Evolutionary conservation across 805 yeast species (phyloP).

Genomic region (Wickerhamia fluorescens): DNA sequence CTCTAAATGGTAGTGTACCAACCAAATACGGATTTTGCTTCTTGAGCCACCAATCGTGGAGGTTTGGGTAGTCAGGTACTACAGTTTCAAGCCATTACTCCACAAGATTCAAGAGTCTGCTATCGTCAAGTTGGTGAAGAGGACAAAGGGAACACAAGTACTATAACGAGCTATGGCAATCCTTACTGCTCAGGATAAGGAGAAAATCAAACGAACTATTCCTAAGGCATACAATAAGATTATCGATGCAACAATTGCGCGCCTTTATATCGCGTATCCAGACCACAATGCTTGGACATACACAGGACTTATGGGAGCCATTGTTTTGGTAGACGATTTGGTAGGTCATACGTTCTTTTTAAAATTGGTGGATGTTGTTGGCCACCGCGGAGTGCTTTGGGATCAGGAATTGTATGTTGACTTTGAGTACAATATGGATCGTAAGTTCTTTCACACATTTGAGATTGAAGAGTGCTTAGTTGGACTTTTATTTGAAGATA

Average conservation of each 20-base stretch:
- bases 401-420: constrained; percentile 91
- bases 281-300: constrained; percentile 73
- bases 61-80: too few relatives aligned
- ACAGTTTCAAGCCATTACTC: too few relatives aligned
- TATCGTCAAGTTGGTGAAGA: too few relatives aligned
- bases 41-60: too few relatives aligned
- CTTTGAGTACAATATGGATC: constrained; percentile 86
- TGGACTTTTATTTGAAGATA: constrained; percentile 86
- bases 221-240: constrained; percentile 87
- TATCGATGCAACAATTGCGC: constrained; percentile 83
- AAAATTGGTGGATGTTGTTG: constrained; percentile 79
- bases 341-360: constrained; percentile 93
- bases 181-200: constrained; percentile 58
- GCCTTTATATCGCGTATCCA: constrained; percentile 87
- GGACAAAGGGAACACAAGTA: too few relatives aligned
- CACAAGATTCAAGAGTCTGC: too few relatives aligned
- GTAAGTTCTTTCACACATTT: constrained; percentile 91
- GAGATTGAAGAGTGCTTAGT: constrained; percentile 86
- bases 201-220: constrained; percentile 78
- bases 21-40: too few relatives aligned
- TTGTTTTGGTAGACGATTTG: constrained; percentile 80
- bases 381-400: constrained; percentile 87
- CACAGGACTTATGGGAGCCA: constrained; percentile 87
- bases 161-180: constrained; percentile 25
- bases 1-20: too few relatives aligned